Percentiles rank a stretch among this genome's conserved stretches.
These are phyloP conservation scores for Rhizopogon vinicolor DNA, from an alignment of 768 basidiomycete species.

Conservation along the genomic window DNA sequence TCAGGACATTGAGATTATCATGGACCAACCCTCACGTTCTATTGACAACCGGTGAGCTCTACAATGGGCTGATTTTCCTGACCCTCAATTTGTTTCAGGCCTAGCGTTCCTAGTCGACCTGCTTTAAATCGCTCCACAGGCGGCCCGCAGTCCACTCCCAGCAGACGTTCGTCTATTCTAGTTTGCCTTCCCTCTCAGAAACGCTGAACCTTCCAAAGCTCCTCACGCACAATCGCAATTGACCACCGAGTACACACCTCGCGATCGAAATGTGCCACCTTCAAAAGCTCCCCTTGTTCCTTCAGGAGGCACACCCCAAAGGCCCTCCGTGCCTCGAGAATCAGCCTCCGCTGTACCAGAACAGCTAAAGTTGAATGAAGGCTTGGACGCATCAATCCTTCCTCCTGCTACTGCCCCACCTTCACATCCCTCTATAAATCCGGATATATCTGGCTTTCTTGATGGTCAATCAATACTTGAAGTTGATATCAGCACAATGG, in stretches of 20 bases:
- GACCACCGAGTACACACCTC: slow-evolving; percentile 81
- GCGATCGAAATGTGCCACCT: slow-evolving; percentile 50
- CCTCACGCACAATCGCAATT: slow-evolving; percentile 45
- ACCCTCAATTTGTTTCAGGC: slow-evolving; percentile 20
- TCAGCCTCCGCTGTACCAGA: slow-evolving; percentile 7
- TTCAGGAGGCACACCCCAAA: slow-evolving; percentile 15
- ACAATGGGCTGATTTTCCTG: slow-evolving; percentile 1
- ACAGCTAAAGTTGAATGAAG: slow-evolving; percentile 35
- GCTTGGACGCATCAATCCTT: slow-evolving; percentile 59
- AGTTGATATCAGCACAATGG: slow-evolving; percentile 68
- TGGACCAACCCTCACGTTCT: slow-evolving; percentile 71
- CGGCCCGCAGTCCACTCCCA: slow-evolving; percentile 15
- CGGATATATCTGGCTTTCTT: slow-evolving; percentile 55
- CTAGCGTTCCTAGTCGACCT: slow-evolving; percentile 29
- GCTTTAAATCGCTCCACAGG: slow-evolving; percentile 26
- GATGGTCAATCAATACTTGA: slow-evolving; percentile 82
- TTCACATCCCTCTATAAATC: slow-evolving; percentile 78
- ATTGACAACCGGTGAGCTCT: slow-evolving; percentile 64
- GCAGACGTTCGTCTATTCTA: slow-evolving; percentile 20
- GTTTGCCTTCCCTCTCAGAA: neutral
- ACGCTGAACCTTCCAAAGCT: slow-evolving; percentile 22
- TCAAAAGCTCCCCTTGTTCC: slow-evolving; percentile 20
- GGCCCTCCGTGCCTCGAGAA: slow-evolving; percentile 3
- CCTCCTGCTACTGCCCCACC: slow-evolving; percentile 68
- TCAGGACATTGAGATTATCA: slow-evolving; percentile 88